Base-by-base conservation (phyloP, 2,329 filamentous ascomycete species). In the Talaromyces albobiverticillius region DNA sequence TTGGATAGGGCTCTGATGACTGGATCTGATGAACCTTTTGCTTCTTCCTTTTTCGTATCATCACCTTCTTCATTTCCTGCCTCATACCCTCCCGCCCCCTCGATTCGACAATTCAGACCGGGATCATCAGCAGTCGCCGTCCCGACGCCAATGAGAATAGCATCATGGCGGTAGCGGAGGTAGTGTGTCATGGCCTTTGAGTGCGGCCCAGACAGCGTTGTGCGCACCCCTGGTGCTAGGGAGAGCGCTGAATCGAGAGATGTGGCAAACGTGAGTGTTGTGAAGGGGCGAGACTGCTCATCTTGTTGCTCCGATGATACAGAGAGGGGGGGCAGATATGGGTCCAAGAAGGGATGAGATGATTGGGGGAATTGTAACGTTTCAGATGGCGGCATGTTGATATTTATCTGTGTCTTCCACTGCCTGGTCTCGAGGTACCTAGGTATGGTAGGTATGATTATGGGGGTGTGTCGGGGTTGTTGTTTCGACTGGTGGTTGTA, bases 151-250 rank as follows among this genome's bases (percentile, higher is more conserved):
- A 97, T 79, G 22, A 95, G 79, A 61, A 96, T 95, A 36, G 89
- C 90, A 59, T 89, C 84, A 72, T 97, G 91, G 14, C 81, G 82
- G 11, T 86, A 86, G 63, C 93, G 89, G 25, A 97, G 82, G 68
- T 88, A 90, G 71, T 97, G 93, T 0, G 93, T 96, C 90, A 97
- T 95, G 51, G 89, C 82, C 71, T 96, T 96, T 34, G 90, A 90
- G 59, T 86, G 79, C 0, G 87, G 82, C 3, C 92, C 92, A 1
- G 93, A 97, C 13, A 97, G 82, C 0, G 82, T 78, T 2, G 93
- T 97, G 60, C 88, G 88, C n/a, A 84, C 79, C 13, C 91, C 91
- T 0, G 90, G 90, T 0, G 86, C 80, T 25, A 93, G 79, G 1
- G 91, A 83, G 48, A 95, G 80, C 51, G 85, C 83, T 38, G 88